Percentiles rank a stretch among this genome's conserved stretches.
Evolutionary conservation across 805 yeast genomes (phyloP).

Genomic region (Schwanniomyces occidentalis): DNA sequence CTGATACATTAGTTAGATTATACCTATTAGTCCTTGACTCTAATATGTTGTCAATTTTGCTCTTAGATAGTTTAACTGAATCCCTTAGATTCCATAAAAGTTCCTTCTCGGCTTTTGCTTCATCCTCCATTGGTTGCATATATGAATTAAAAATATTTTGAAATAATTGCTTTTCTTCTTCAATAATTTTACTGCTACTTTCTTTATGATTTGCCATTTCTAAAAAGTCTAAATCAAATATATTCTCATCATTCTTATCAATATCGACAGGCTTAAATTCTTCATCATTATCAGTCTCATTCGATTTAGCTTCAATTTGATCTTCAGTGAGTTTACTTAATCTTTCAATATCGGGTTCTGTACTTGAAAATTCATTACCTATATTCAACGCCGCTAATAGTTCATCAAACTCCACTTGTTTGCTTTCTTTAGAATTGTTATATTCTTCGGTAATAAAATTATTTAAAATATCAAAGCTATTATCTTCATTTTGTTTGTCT

Average conservation of each 20-base stretch:
- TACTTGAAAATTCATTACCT: not conserved
- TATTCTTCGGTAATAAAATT: slow-evolving; percentile 1
- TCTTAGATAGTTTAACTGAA: slow-evolving; percentile 9
- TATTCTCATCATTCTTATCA: slow-evolving; percentile 15
- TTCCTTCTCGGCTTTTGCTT: slow-evolving; percentile 6
- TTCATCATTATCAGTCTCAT: not conserved
- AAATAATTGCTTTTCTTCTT: slow-evolving; percentile 24
- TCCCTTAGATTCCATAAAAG: slow-evolving; percentile 9
- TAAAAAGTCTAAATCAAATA: slow-evolving; percentile 13
- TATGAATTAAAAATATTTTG: slow-evolving; percentile 26
- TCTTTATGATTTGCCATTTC: slow-evolving; percentile 2
- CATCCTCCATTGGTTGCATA: slow-evolving; percentile 13
- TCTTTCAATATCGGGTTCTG: slow-evolving; percentile 5
- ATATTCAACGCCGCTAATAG: slow-evolving; percentile 7
- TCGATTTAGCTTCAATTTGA: not conserved
- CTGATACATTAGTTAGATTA: slow-evolving; percentile 5
- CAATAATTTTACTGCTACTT: slow-evolving; percentile 9
- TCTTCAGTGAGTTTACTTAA: slow-evolving; percentile 2
- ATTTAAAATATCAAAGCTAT: too few species aligned
- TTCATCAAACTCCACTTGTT: slow-evolving; percentile 6
- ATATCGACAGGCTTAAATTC: slow-evolving; percentile 10
- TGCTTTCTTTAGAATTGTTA: slow-evolving; percentile 1
- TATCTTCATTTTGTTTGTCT: too few species aligned
- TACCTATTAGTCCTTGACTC: slow-evolving; percentile 4
- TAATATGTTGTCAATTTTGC: slow-evolving; percentile 9